A percentile compares a stretch with the other conserved stretches of the same genome.
These are phyloP conservation scores for Dendrothele bispora DNA, from an alignment of 768 basidiomycete species.

Conservation along the genomic window DNA sequence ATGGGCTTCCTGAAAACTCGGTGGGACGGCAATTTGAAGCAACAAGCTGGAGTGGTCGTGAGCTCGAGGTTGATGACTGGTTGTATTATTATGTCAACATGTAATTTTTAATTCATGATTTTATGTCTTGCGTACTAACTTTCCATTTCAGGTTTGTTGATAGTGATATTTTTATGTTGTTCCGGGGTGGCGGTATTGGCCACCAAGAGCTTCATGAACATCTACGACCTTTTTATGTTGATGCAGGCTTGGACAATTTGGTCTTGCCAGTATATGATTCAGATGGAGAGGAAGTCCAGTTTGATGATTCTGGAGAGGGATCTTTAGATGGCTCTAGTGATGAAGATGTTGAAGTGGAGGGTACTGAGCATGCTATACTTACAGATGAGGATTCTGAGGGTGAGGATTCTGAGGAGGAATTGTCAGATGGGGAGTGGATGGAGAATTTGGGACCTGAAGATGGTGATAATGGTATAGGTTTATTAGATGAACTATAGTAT, in stretches of 20 bases:
- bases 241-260: background rate
- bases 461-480: too few species aligned
- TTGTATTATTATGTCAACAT: background rate
- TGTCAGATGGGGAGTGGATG: too few species aligned
- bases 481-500: too few species aligned
- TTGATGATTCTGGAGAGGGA: too few species aligned
- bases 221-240: constrained; percentile 2
- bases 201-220: constrained; percentile 1
- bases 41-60: background rate
- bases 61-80: background rate
- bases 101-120: background rate
- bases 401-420: too few species aligned
- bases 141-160: constrained; percentile 1
- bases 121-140: background rate
- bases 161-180: background rate
- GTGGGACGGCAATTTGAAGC: background rate
- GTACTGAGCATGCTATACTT: too few species aligned
- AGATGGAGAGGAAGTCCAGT: too few species aligned
- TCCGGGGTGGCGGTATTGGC: constrained; percentile 1
- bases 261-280: constrained; percentile 3
- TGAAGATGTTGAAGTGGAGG: too few species aligned
- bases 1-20: background rate
- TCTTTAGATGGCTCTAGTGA: too few species aligned
- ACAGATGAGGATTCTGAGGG: too few species aligned
- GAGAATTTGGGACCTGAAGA: too few species aligned